Conservation (phyloP, 352 stramenopile species). For the Pythium diclinum region DNA sequence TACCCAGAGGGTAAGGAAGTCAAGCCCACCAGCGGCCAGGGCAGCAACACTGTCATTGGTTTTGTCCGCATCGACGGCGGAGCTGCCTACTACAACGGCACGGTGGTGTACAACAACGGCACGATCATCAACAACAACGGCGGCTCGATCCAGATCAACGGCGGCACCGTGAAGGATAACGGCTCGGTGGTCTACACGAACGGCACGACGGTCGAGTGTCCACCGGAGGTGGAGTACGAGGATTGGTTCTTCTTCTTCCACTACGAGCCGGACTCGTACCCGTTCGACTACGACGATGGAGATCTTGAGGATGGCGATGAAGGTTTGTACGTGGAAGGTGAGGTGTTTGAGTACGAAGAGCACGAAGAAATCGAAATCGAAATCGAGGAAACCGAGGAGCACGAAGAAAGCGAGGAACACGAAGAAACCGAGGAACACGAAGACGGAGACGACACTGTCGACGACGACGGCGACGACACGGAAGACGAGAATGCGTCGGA, state of each 20-base stretch:
- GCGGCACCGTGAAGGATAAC: background rate
- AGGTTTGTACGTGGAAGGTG: background rate
- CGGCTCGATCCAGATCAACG: background rate
- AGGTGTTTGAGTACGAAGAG: background rate
- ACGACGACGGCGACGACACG: too few relatives aligned
- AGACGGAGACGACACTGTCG: too few relatives aligned
- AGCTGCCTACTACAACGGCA: background rate
- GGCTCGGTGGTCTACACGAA: background rate
- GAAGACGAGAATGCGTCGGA: too few relatives aligned
- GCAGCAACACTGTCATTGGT: background rate
- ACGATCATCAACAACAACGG: constrained; percentile 1
- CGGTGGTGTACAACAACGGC: background rate
- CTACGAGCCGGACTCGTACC: background rate
- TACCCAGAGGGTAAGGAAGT: background rate
- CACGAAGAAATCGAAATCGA: background rate
- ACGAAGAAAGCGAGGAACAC: background rate
- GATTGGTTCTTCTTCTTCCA: background rate
- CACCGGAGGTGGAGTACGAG: background rate
- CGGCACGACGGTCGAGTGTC: background rate
- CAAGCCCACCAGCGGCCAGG: too few relatives aligned
- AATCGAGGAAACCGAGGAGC: too few relatives aligned
- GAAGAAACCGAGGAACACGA: background rate
- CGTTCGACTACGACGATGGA: background rate
- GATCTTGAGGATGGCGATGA: background rate
- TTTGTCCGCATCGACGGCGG: background rate